These are phyloP conservation scores for Sarocladiaceae sp. DNA, from an alignment of 2,329 filamentous ascomycete species.

Conservation along the genomic window DNA sequence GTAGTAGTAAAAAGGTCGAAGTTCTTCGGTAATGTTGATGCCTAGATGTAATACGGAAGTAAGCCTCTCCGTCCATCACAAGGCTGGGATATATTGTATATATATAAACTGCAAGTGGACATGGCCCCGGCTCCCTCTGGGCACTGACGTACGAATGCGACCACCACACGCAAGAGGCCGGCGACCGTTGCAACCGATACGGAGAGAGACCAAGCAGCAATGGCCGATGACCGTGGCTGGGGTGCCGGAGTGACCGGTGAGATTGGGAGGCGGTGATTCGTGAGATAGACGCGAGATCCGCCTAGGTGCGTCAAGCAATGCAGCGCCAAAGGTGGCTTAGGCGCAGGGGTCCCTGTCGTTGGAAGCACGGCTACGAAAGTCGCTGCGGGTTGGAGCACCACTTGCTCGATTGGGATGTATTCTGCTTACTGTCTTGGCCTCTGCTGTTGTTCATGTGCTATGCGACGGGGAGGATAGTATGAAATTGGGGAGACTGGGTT, in stretches of 20 bases:
- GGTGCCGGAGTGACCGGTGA: not conserved
- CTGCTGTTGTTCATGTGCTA: too few relatives aligned
- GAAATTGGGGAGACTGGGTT: not conserved
- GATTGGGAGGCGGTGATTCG: not conserved
- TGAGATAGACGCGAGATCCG: not conserved
- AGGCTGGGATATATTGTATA: not conserved
- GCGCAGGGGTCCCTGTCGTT: not conserved
- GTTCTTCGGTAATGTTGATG: not conserved
- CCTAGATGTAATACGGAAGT: too few relatives aligned
- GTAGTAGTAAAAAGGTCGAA: not conserved
- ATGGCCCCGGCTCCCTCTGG: conserved; percentile 4
- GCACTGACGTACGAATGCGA: not conserved
- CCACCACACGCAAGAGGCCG: too few relatives aligned
- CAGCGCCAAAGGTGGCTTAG: conserved; percentile 1
- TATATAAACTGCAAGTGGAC: not conserved
- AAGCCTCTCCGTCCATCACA: not conserved
- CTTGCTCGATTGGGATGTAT: not conserved
- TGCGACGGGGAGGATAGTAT: not conserved
- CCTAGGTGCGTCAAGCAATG: not conserved
- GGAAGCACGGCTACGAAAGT: not conserved
- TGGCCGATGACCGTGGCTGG: not conserved
- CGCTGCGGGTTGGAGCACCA: not conserved
- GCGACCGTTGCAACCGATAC: too few relatives aligned
- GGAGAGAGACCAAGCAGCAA: too few relatives aligned
- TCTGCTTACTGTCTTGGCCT: not conserved